phyloP scores from a whole-genome alignment of 148 eudicot species.

The Arctostaphylos glauca region DNA sequence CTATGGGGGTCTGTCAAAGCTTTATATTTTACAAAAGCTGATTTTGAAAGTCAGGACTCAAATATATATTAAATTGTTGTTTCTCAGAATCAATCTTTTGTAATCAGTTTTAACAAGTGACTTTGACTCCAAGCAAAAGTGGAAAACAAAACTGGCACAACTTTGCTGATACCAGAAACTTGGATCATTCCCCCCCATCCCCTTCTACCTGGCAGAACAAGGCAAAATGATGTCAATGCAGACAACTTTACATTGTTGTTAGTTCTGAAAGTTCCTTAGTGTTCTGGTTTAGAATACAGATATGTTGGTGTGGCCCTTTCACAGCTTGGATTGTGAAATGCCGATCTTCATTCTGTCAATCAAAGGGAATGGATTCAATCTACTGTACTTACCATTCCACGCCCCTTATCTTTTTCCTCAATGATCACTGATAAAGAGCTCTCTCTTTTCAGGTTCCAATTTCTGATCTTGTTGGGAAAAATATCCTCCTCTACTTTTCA shows the following conservation, averaged over 20 bases:
- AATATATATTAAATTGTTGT: neutral
- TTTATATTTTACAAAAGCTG: too few species aligned
- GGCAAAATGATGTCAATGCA: neutral
- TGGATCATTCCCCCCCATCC: neutral
- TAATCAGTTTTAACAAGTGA: neutral
- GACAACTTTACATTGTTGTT: neutral
- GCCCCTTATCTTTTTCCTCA: neutral
- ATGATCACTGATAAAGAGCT: neutral
- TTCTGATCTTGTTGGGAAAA: slow-evolving; percentile 54
- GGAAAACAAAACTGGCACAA: neutral
- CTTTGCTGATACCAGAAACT: too few species aligned
- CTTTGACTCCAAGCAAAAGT: neutral
- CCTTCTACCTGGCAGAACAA: too few species aligned
- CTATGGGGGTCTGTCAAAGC: neutral
- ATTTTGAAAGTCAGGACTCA: neutral
- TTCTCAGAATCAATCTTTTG: neutral
- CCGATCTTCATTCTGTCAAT: neutral
- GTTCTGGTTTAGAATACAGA: neutral
- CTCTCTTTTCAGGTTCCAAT: slow-evolving; percentile 39
- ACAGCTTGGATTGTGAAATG: neutral
- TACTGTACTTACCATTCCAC: neutral
- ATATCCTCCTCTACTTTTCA: slow-evolving; percentile 55
- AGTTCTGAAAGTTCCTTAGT: too few species aligned
- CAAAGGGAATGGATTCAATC: neutral
- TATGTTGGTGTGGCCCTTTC: neutral